Evolutionary conservation across 331 rosid genomes (phyloP), one percentile per base, ranked within the genome.

Genomic region (Phaseolus coccineus): DNA sequence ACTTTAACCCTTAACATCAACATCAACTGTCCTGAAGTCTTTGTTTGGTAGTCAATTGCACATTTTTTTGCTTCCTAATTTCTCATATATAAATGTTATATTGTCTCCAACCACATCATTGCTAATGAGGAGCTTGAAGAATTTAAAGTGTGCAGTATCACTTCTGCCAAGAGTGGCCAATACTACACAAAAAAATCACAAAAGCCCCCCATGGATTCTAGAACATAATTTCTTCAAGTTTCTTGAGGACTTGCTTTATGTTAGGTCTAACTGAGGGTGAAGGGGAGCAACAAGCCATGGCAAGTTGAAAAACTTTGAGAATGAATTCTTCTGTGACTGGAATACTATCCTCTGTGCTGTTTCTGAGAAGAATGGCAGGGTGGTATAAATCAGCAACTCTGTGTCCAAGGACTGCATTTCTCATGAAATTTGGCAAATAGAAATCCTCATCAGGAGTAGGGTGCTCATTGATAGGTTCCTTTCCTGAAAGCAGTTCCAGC

Each of bases 231-330:
- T 93, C 98, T 82, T 88, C 92, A 71, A 96, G 96, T 90, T 90
- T 93, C 81, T 85, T 71, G 7, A 93, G 81, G 50, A 93, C 88
- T 86, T 91, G 96, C 83, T 88, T 89, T 71, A 85, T 85, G 84
- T 69, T 89, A 37, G 99, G 99, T 81, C 99, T 91, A 31, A 93
- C 83, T 58, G 94, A 85, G 58, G 99, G 94, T 5, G 98, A 89
- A 67, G 98, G 98, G 39, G 97, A 90, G 68, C 98, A 93, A 73
- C 97, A 96, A 51, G 98, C 85, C 96, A 96, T 88, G 2, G 99
- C 97, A 71, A 96, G 93, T 88, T 91, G 94, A 73, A 93, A 93
- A 73, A 87, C 85, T 50, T 91, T 88, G 80, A 96, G 96, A 78
- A 96, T 84, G 65, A 77, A 55, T 83, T 90, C 98, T 88, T 89